Conservation (phyloP, 495 filamentous ascomycete genomes). For the Pyronema omphalodes region DNA sequence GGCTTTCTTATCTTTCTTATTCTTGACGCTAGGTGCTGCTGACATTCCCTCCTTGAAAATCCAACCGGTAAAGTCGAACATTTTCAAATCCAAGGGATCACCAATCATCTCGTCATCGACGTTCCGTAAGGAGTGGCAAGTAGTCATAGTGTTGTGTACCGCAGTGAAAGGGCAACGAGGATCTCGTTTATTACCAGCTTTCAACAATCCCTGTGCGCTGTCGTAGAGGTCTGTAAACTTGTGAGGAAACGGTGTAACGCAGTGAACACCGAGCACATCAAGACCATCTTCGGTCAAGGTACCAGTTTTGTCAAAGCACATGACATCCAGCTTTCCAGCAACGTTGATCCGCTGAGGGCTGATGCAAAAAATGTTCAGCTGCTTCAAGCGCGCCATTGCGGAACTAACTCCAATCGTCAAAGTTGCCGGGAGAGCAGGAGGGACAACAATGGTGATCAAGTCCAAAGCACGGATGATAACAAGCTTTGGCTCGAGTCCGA, state of each 20-base stretch:
- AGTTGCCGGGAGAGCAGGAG: slow-evolving; percentile 90
- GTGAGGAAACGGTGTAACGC: slow-evolving; percentile 34
- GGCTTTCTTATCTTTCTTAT: slow-evolving; percentile 28
- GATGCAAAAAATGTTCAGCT: slow-evolving; percentile 87
- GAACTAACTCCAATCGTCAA: slow-evolving; percentile 94
- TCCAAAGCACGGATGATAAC: slow-evolving; percentile 87
- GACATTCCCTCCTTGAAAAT: slow-evolving; percentile 66
- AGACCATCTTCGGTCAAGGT: slow-evolving; percentile 94
- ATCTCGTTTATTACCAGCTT: neutral
- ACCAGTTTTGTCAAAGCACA: slow-evolving; percentile 98
- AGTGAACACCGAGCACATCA: slow-evolving; percentile 76
- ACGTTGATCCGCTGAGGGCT: slow-evolving; percentile 94
- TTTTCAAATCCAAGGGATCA: slow-evolving; percentile 91
- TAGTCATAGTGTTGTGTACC: slow-evolving; percentile 85
- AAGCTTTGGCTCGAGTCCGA: slow-evolving; percentile 67
- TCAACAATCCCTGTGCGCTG: slow-evolving; percentile 23
- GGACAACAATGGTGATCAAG: slow-evolving; percentile 93
- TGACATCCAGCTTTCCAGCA: slow-evolving; percentile 81
- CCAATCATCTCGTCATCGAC: slow-evolving; percentile 80
- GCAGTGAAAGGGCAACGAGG: slow-evolving; percentile 23
- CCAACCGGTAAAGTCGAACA: slow-evolving; percentile 98
- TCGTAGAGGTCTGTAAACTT: slow-evolving; percentile 42
- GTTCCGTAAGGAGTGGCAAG: slow-evolving; percentile 77
- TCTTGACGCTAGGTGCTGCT: slow-evolving; percentile 12
- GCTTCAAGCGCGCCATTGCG: slow-evolving; percentile 67